A percentile compares a stretch with the other conserved stretches of the same genome.
phyloP scores from a whole-genome alignment of 1,139 yeast species.

The Arxiozyma bovina region DNA sequence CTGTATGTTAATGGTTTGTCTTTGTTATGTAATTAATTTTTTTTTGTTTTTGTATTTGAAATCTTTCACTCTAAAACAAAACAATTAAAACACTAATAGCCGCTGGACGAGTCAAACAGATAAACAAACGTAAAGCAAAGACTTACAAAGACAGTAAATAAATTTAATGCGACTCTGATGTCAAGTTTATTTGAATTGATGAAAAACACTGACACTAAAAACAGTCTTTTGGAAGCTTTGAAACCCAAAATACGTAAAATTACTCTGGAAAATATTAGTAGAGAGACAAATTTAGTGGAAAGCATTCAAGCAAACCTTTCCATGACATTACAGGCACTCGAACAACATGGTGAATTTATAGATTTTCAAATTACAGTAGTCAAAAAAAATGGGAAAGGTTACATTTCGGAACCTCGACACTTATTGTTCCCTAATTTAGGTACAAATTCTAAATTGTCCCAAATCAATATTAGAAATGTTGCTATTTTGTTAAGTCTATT shows the following conservation, averaged over 20 bases:
- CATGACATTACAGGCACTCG: constrained; percentile 3
- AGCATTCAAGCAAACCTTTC: neutral
- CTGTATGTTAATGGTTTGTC: no score
- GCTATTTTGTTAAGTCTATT: constrained; percentile 16
- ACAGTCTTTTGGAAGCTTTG: neutral
- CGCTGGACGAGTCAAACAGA: neutral
- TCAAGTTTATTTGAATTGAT: neutral
- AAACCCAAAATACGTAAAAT: constrained; percentile 3
- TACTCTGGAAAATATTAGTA: neutral
- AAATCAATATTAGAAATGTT: constrained; percentile 7
- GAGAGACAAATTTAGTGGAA: neutral
- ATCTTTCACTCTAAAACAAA: no score
- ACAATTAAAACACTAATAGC: neutral
- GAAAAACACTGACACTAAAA: neutral
- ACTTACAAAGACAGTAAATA: no score
- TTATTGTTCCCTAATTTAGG: constrained; percentile 5
- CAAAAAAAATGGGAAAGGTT: neutral
- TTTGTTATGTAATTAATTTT: no score
- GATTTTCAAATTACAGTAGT: constrained; percentile 3
- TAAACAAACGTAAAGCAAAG: neutral
- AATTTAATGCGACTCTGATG: neutral
- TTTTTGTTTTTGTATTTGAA: no score
- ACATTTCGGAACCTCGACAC: neutral
- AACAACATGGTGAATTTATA: constrained; percentile 4
- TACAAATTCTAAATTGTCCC: neutral